These are phyloP conservation scores for Cercospora canescens DNA, from an alignment of 2,329 filamentous ascomycete genomes.

Conservation along the genomic window DNA sequence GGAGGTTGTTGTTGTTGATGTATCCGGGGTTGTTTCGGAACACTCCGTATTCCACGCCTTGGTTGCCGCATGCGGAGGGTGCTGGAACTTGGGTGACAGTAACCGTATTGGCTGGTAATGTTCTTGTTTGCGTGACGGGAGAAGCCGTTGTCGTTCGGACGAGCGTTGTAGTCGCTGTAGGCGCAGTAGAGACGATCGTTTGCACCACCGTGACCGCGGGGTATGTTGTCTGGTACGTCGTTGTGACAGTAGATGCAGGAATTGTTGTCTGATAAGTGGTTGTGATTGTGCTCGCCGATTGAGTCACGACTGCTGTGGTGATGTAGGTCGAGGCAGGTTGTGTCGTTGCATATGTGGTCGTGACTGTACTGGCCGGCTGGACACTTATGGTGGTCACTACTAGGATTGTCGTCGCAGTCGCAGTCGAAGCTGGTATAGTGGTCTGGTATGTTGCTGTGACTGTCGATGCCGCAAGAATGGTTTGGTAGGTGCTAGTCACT, in stretches of 20 bases:
- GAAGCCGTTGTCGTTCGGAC: not conserved
- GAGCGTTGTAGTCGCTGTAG: not conserved
- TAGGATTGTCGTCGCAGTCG: not conserved
- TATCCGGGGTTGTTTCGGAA: constrained; percentile 14
- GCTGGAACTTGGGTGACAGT: not conserved
- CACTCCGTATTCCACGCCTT: constrained; percentile 18
- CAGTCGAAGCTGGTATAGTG: not conserved
- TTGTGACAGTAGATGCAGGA: not conserved
- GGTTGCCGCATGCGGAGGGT: constrained; percentile 17
- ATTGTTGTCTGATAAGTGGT: not conserved
- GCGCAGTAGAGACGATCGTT: not conserved
- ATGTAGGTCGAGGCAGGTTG: not conserved
- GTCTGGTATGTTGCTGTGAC: not conserved
- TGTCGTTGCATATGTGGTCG: constrained; percentile 3
- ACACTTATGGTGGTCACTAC: not conserved
- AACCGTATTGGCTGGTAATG: not conserved
- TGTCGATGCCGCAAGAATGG: not conserved
- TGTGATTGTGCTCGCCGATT: not conserved
- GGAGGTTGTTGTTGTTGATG: not conserved
- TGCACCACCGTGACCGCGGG: constrained; percentile 1
- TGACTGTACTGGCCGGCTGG: not conserved
- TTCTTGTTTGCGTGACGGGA: not conserved
- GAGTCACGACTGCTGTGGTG: constrained; percentile 3
- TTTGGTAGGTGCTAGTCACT: not conserved
- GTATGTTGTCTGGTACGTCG: not conserved